Evolutionary conservation across 805 yeast species (phyloP).

Genomic region (Lipomyces yamadae): DNA sequence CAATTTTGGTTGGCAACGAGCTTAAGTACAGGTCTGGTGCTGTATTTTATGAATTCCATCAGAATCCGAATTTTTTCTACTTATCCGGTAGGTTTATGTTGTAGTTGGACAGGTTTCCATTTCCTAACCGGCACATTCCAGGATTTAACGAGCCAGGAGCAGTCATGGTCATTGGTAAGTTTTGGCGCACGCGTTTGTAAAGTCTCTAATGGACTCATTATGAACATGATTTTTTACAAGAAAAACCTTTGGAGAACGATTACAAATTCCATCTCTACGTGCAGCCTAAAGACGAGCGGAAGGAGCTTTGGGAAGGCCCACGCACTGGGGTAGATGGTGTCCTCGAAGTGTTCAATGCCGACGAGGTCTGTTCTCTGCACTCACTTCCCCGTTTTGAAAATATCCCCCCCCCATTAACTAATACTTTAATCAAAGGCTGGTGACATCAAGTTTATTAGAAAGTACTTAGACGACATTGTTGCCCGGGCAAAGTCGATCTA

Average conservation of each 20-base stretch:
- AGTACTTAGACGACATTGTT: slow-evolving; percentile 55
- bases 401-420: neutral
- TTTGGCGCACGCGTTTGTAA: neutral
- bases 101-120: neutral
- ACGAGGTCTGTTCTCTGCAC: slow-evolving; percentile 51
- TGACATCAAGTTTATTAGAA: slow-evolving; percentile 48
- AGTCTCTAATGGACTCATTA: neutral
- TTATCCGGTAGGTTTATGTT: slow-evolving; percentile 74
- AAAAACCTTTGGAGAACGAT: slow-evolving; percentile 49
- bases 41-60: slow-evolving; percentile 91
- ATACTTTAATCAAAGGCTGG: slow-evolving; percentile 48
- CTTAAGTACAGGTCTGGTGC: slow-evolving; percentile 85
- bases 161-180: slow-evolving; percentile 54
- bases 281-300: slow-evolving; percentile 75
- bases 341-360: slow-evolving; percentile 84
- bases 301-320: slow-evolving; percentile 95
- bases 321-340: slow-evolving; percentile 88
- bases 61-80: slow-evolving; percentile 84
- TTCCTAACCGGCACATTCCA: neutral
- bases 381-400: neutral
- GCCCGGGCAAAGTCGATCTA: slow-evolving; percentile 57
- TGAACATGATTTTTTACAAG: slow-evolving; percentile 42
- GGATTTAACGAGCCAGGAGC: slow-evolving; percentile 40
- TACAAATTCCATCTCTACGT: slow-evolving; percentile 75
- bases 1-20: slow-evolving; percentile 73